Conservation (phyloP, 805 yeast species). For the Spathaspora boniae region DNA sequence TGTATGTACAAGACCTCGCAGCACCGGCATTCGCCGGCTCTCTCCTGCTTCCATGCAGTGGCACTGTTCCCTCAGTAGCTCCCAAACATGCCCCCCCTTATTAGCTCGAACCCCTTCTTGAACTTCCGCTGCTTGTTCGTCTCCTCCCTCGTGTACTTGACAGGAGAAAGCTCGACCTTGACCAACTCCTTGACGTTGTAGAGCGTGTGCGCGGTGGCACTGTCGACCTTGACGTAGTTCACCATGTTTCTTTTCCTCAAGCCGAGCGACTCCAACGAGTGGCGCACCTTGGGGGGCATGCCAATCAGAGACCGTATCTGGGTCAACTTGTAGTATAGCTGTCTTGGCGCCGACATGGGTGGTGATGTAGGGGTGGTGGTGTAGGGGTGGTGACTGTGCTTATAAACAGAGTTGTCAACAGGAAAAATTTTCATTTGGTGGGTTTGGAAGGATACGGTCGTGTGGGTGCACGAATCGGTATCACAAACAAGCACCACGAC, state of each 20-base stretch:
- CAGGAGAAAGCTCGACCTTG: constrained; percentile 68
- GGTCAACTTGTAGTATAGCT: constrained; percentile 52
- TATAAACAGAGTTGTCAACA: neutral
- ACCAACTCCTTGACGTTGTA: constrained; percentile 83
- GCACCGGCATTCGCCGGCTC: neutral
- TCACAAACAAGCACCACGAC: neutral
- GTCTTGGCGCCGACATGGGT: constrained; percentile 12
- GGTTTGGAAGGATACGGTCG: neutral
- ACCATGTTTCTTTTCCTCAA: constrained; percentile 69
- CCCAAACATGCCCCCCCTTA: constrained; percentile 7
- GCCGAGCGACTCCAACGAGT: constrained; percentile 70
- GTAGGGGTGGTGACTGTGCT: neutral
- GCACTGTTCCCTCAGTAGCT: constrained; percentile 1
- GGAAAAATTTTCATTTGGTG: constrained; percentile 3
- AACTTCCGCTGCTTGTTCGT: constrained; percentile 55
- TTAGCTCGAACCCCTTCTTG: constrained; percentile 43
- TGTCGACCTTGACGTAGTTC: constrained; percentile 68
- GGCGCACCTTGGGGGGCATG: constrained; percentile 63
- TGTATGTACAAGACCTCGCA: neutral
- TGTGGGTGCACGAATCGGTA: neutral
- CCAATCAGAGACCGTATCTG: constrained; percentile 84
- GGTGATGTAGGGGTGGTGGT: neutral
- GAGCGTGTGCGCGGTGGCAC: constrained; percentile 81
- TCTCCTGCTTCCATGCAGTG: neutral
- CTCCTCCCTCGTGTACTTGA: constrained; percentile 47